Evolutionary conservation across 257 asterid genomes (phyloP).

Genomic region (Marsdenia floribunda): DNA sequence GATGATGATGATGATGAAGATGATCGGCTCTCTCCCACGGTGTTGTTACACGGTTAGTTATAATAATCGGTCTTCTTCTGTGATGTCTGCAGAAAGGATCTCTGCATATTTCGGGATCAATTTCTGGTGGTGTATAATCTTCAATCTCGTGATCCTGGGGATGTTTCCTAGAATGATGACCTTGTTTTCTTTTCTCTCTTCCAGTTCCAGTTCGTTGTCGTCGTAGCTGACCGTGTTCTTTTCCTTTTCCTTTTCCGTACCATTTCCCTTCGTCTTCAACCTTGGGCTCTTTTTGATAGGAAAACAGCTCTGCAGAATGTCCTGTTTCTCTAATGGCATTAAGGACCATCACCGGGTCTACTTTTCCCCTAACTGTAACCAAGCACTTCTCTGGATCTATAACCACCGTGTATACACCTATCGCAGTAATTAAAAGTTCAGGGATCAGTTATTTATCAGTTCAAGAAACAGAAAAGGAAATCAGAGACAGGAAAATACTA

Average conservation of each 20-base stretch:
- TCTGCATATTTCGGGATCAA: slow-evolving; percentile 14
- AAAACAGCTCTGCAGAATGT: slow-evolving; percentile 22
- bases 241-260: no score
- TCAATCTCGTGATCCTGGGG: background rate
- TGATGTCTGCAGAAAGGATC: slow-evolving; percentile 22
- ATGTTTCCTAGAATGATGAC: background rate
- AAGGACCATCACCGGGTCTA: slow-evolving; percentile 20
- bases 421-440: background rate
- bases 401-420: slow-evolving; percentile 21
- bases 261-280: background rate
- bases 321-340: slow-evolving; percentile 22
- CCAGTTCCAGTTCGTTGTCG: background rate
- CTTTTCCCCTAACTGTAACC: slow-evolving; percentile 27
- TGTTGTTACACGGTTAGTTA: background rate
- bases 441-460: background rate
- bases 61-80: slow-evolving; percentile 11
- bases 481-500: background rate
- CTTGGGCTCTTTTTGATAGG: slow-evolving; percentile 11
- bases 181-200: background rate
- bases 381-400: slow-evolving; percentile 23
- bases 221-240: background rate
- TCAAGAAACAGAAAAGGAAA: background rate
- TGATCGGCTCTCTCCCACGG: background rate
- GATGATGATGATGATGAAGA: background rate
- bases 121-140: slow-evolving; percentile 20